Evolutionary conservation across 495 filamentous ascomycete genomes (phyloP).

Genomic region (Cudoniella acicularis): DNA sequence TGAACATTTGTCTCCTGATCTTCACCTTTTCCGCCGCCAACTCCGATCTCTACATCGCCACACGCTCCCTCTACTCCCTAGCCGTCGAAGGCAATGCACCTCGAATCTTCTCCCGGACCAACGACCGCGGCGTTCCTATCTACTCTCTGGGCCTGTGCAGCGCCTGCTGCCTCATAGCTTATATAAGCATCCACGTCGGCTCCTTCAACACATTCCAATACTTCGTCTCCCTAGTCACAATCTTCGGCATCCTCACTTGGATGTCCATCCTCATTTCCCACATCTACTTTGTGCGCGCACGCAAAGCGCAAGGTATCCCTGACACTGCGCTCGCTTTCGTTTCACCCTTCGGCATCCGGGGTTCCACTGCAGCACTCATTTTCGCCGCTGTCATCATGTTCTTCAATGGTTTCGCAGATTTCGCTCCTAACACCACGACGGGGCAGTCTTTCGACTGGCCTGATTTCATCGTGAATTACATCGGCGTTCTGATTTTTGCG

Average conservation of each 20-base stretch:
- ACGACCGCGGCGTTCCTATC: slow-evolving; percentile 58
- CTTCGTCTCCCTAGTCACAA: slow-evolving; percentile 56
- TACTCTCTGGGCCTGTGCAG: slow-evolving; percentile 52
- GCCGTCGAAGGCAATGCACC: slow-evolving; percentile 65
- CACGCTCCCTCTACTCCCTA: slow-evolving; percentile 66
- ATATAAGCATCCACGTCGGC: slow-evolving; percentile 63
- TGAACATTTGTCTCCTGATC: slow-evolving; percentile 70
- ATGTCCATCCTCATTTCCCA: slow-evolving; percentile 52
- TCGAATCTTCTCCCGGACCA: slow-evolving; percentile 50
- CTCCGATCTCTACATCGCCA: slow-evolving; percentile 76
- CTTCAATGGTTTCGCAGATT: slow-evolving; percentile 53
- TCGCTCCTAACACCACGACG: slow-evolving; percentile 46
- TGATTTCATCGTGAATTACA: slow-evolving; percentile 55
- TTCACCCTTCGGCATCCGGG: slow-evolving; percentile 55
- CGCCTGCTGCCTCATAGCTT: slow-evolving; percentile 54
- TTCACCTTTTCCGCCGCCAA: slow-evolving; percentile 69
- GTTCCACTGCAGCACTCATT: slow-evolving; percentile 52
- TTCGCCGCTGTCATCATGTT: slow-evolving; percentile 52
- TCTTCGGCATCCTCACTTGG: slow-evolving; percentile 60
- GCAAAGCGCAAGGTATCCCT: slow-evolving; percentile 51
- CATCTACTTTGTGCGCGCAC: slow-evolving; percentile 55
- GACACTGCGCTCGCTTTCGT: slow-evolving; percentile 53
- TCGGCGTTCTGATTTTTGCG: slow-evolving; percentile 54
- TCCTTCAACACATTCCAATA: slow-evolving; percentile 57
- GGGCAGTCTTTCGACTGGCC: slow-evolving; percentile 37